Base-by-base conservation (phyloP, 768 basidiomycete species). In the Boletus sp. region DNA sequence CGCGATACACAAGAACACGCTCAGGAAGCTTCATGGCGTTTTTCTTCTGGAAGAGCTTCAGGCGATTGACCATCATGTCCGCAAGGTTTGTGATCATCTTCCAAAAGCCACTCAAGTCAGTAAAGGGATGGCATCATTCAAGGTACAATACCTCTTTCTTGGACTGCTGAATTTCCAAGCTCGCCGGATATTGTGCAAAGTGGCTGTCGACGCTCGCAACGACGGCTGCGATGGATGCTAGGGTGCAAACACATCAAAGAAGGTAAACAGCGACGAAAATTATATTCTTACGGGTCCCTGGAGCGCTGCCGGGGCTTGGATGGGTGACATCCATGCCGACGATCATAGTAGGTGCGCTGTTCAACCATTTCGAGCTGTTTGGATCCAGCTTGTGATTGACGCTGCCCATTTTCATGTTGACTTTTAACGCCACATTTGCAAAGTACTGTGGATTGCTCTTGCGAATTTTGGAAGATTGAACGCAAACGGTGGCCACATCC, bases 321-420 rank as follows among this genome's bases (percentile, higher is more conserved):
- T 93, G 90, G 2, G 88, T 91, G 23, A 89, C 87, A 47, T 82
- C 81, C 74, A 80, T 79, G 17, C 81, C 81, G 5, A 83, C 78
- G 39, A 82, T 54, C 79, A 82, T 82, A 17, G 81, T 82, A 35
- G 77, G 70, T 42, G 66, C 62, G 21, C 62, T 51, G 37, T 59
- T 64, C 29, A 82, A 64, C 77, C 75, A 79, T 37, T 17, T 59
- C 30, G 68, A 64, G 51, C 71, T 75, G n/a, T 56, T 61, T 33
- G 61, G 59, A 51, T 78, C 78, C 48, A 83, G 57, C 30, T 64
- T 68, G 55, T 82, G 80, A 53, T 82, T 82, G 46, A 81, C 64
- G 19, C 81, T 82, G 3, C 81, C 82, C 53, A 80, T 62, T 60
- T 82, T 82, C 71, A 78, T 78, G 62, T 82, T 82, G 19, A 82